These are phyloP conservation scores for Metschnikowia noctiluminum DNA, from an alignment of 805 yeast species.

Conservation along the genomic window DNA sequence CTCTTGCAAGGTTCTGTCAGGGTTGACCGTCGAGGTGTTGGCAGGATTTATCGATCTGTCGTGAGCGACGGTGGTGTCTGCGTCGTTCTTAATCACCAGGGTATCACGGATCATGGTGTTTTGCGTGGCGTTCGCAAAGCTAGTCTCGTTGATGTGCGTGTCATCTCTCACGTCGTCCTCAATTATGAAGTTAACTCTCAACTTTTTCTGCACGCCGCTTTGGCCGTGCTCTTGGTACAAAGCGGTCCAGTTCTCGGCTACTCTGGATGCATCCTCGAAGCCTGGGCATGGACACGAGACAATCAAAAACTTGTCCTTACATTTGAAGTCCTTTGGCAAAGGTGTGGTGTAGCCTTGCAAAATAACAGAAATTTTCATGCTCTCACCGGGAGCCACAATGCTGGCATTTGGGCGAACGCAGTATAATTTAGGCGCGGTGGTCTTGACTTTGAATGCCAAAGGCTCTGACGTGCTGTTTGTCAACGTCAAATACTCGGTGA, in stretches of 20 bases:
- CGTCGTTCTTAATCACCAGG: constrained; percentile 13
- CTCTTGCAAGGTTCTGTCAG: constrained; percentile 8
- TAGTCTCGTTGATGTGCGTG: constrained; percentile 16
- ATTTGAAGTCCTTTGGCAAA: constrained; percentile 68
- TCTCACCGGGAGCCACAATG: constrained; percentile 67
- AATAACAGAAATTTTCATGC: constrained; percentile 73
- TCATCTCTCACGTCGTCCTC: constrained; percentile 23
- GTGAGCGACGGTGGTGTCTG: constrained; percentile 15
- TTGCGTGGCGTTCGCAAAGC: constrained; percentile 21
- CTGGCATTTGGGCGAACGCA: constrained; percentile 97
- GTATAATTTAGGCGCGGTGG: constrained; percentile 94
- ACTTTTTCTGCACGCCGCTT: constrained; percentile 59
- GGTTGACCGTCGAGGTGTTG: background rate
- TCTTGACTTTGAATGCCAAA: constrained; percentile 91
- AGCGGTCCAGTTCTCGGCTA: constrained; percentile 72
- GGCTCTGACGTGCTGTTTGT: constrained; percentile 54
- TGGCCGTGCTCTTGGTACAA: constrained; percentile 59
- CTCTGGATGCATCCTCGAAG: constrained; percentile 50
- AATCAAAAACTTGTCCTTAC: constrained; percentile 89
- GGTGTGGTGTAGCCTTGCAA: constrained; percentile 80
- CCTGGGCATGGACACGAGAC: constrained; percentile 78
- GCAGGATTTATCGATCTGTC: constrained; percentile 9
- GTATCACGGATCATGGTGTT: constrained; percentile 16
- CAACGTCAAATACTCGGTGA: constrained; percentile 59
- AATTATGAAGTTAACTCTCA: constrained; percentile 55